These are phyloP conservation scores for Iberis pinnata DNA, from an alignment of 345 rosid species.

Conservation along the genomic window DNA sequence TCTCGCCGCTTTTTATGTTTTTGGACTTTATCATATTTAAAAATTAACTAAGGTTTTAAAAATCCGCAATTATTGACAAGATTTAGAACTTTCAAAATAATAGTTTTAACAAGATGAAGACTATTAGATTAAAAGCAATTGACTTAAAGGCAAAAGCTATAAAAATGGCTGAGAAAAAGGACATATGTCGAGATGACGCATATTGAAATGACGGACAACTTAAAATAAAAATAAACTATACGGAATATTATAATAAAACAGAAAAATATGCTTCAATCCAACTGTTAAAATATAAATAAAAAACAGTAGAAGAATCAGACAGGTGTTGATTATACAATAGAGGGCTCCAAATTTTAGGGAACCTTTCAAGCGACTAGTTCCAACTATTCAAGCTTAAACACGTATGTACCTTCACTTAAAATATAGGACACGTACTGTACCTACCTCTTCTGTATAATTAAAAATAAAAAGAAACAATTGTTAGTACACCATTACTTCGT, in stretches of 20 bases:
- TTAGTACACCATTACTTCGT: no score
- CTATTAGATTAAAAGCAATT: constrained; percentile 26
- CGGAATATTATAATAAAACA: background rate
- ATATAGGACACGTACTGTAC: no score
- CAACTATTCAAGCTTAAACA: constrained; percentile 23
- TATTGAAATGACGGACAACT: constrained; percentile 22
- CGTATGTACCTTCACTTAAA: constrained; percentile 6
- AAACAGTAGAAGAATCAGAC: constrained; percentile 14
- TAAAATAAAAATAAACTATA: background rate
- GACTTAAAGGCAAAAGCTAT: constrained; percentile 31
- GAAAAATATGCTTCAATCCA: no score
- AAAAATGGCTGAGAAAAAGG: constrained; percentile 26
- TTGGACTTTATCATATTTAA: constrained; percentile 7
- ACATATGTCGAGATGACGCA: constrained; percentile 21
- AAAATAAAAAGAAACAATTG: no score
- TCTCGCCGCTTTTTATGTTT: constrained; percentile 13
- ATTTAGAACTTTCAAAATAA: background rate
- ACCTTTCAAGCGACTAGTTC: constrained; percentile 24
- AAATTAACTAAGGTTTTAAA: background rate
- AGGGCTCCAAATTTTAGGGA: constrained; percentile 32
- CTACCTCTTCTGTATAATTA: no score
- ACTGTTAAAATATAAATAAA: background rate
- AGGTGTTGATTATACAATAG: background rate
- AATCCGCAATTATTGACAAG: constrained; percentile 24
- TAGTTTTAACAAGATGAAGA: constrained; percentile 13